Evolutionary conservation across 2,329 filamentous ascomycete species (phyloP).

Genomic region (Juglanconis sp.): DNA sequence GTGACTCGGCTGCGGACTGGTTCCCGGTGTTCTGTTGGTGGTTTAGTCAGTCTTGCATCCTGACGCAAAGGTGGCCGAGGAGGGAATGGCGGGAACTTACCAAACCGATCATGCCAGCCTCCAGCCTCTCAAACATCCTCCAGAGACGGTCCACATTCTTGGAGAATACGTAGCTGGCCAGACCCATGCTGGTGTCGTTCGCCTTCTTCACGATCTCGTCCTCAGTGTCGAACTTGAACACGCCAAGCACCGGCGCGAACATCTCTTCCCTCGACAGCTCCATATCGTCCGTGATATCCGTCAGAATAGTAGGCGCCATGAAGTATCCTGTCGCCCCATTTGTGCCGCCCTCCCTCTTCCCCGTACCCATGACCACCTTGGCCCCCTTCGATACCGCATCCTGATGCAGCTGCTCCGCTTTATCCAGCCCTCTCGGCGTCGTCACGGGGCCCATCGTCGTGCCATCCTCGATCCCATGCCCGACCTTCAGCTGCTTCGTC

Average conservation of each 20-base stretch:
- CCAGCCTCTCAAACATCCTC: constrained; percentile 46
- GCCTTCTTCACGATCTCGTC: constrained; percentile 31
- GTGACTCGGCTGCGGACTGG: constrained; percentile 20
- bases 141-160: constrained; percentile 31
- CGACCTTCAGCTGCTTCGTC: constrained; percentile 20
- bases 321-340: constrained; percentile 62
- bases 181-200: constrained; percentile 33
- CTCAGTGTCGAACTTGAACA: constrained; percentile 28
- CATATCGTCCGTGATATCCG: constrained; percentile 37
- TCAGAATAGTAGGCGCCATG: constrained; percentile 68
- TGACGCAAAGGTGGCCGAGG: not conserved
- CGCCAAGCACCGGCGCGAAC: constrained; percentile 21
- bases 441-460: constrained; percentile 35
- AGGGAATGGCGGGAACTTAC: not conserved
- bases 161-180: constrained; percentile 30
- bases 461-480: constrained; percentile 24
- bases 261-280: constrained; percentile 20
- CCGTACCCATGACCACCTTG: constrained; percentile 38
- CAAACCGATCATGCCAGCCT: constrained; percentile 64
- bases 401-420: constrained; percentile 26
- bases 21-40: constrained; percentile 37
- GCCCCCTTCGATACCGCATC: constrained; percentile 23
- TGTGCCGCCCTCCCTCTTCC: constrained; percentile 38
- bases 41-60: not conserved
- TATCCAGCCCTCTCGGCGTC: constrained; percentile 31